Conservation (phyloP, 176 grass and related monocot species). For the Paspalum notatum region DNA sequence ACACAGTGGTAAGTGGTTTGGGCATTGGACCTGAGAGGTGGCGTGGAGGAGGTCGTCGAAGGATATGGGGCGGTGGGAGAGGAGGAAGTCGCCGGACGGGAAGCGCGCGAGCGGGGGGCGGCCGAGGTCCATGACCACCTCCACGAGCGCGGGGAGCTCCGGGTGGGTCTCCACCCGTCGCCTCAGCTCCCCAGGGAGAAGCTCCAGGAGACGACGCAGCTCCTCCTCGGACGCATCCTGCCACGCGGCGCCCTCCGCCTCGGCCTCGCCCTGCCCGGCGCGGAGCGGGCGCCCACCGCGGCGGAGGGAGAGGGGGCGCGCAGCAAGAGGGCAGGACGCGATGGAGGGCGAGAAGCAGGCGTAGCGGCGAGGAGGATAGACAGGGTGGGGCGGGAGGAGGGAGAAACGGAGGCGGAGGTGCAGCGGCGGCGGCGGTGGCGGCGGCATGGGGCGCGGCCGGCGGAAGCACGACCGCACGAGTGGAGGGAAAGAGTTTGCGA, state of each 20-base stretch:
- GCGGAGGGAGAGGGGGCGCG: background rate
- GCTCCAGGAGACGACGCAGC: conserved; percentile 59
- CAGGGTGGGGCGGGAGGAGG: background rate
- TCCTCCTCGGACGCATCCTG: conserved; percentile 58
- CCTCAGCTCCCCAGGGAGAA: conserved; percentile 62
- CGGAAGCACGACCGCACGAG: conserved; percentile 1
- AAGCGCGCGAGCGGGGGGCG: conserved; percentile 73
- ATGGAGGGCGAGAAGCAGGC: background rate
- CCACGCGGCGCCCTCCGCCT: background rate
- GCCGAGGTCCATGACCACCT: conserved; percentile 91
- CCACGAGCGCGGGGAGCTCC: conserved; percentile 71
- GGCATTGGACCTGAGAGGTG: conserved; percentile 59
- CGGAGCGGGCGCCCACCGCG: background rate
- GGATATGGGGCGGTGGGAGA: conserved; percentile 62
- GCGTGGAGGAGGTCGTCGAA: conserved; percentile 68
- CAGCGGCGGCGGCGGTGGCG: conserved; percentile 19
- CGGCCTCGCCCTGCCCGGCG: conserved; percentile 12
- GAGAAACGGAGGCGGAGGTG: conserved; percentile 43
- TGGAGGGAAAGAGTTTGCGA: conserved; percentile 30
- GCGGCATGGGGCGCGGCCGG: background rate
- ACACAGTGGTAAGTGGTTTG: too few species aligned
- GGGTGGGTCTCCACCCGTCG: conserved; percentile 60
- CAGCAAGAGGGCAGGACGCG: background rate
- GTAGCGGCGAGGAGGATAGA: background rate
- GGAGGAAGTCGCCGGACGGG: conserved; percentile 76